These are phyloP conservation scores for Sphaerobolus stellatus DNA, from an alignment of 1,284 basidiomycete species.

Conservation along the genomic window DNA sequence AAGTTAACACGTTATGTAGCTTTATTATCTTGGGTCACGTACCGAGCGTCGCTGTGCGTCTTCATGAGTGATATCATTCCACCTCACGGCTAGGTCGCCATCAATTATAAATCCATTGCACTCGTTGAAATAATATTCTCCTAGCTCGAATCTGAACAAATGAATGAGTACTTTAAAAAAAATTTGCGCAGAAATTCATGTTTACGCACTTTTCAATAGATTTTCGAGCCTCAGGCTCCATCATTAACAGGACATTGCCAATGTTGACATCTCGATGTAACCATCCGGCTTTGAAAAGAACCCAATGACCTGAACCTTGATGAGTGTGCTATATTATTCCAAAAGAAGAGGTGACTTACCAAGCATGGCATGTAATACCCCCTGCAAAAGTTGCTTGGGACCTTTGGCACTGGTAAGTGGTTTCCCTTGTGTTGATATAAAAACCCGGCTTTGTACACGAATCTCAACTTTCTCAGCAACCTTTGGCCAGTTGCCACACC, in stretches of 20 bases:
- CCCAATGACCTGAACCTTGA: background rate
- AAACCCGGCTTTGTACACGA: background rate
- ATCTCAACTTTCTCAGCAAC: no score
- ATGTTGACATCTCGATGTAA: background rate
- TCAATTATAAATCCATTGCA: background rate
- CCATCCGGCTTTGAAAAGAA: background rate
- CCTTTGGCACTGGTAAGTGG: background rate
- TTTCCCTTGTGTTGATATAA: background rate
- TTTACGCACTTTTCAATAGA: background rate
- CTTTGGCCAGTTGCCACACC: no score
- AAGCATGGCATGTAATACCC: background rate
- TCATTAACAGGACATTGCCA: background rate
- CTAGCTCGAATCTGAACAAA: background rate
- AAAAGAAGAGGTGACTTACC: background rate
- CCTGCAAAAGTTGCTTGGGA: background rate
- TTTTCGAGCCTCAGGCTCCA: background rate
- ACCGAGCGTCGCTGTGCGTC: background rate
- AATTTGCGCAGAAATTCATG: background rate
- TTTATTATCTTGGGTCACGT: background rate
- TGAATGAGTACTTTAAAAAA: background rate
- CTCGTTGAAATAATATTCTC: background rate
- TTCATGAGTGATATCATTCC: background rate
- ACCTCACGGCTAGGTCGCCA: background rate
- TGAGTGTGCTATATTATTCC: background rate
- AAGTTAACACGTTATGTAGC: background rate